phyloP scores from a whole-genome alignment of 2,329 filamentous ascomycete species.

The Trichoderma oligosporum region DNA sequence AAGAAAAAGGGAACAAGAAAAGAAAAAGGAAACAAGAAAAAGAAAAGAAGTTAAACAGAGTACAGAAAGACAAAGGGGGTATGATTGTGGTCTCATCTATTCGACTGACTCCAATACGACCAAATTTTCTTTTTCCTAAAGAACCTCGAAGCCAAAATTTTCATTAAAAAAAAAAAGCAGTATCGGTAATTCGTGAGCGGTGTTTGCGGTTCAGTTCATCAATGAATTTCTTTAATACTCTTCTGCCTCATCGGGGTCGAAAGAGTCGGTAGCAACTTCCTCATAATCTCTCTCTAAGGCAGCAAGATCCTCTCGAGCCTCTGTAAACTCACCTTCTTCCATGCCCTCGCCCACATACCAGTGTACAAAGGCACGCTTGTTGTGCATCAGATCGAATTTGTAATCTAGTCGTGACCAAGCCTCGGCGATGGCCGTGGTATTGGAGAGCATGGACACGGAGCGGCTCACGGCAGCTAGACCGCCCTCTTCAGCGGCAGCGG shows the following conservation, averaged over 20 bases:
- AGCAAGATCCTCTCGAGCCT: constrained; percentile 80
- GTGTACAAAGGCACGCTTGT: constrained; percentile 72
- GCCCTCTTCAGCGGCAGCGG: constrained; percentile 50
- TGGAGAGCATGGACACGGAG: constrained; percentile 68
- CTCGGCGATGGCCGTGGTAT: constrained; percentile 70
- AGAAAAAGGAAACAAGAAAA: neutral
- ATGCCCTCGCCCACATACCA: constrained; percentile 87
- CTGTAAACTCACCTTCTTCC: constrained; percentile 88
- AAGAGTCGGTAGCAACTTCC: constrained; percentile 74
- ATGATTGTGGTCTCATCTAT: constrained; percentile 19
- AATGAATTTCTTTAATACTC: constrained; percentile 69
- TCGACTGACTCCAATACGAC: constrained; percentile 4
- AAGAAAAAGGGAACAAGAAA: neutral
- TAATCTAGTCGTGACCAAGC: constrained; percentile 69
- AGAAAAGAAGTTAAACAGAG: neutral
- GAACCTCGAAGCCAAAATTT: constrained; percentile 8
- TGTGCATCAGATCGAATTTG: constrained; percentile 78
- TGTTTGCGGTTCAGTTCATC: neutral
- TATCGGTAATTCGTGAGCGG: neutral
- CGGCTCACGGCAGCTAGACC: constrained; percentile 60
- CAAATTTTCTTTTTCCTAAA: constrained; percentile 21
- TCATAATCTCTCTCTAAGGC: constrained; percentile 85
- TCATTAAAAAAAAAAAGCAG: neutral
- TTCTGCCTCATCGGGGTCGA: constrained; percentile 57
- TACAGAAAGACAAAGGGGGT: constrained; percentile 10